Evolutionary conservation across 2,329 filamentous ascomycete species (phyloP).

Genomic region (Volutella citrinella): DNA sequence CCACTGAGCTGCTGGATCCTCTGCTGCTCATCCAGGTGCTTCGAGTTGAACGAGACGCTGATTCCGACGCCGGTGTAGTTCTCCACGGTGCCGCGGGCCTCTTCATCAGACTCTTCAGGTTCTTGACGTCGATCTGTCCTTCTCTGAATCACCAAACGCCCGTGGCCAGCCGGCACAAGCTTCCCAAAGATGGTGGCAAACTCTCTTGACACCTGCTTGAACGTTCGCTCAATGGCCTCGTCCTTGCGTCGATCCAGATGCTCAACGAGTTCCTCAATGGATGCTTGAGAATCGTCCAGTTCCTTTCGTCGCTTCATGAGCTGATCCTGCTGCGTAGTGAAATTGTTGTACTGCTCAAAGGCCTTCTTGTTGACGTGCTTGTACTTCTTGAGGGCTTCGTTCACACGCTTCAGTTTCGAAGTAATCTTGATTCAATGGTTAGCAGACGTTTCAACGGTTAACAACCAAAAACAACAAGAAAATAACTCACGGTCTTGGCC

Average conservation of each 20-base stretch:
- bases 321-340: slow-evolving; percentile 86
- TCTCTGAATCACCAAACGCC: slow-evolving; percentile 87
- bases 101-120: slow-evolving; percentile 61
- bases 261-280: slow-evolving; percentile 88
- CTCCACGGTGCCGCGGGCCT: slow-evolving; percentile 73
- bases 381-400: slow-evolving; percentile 92
- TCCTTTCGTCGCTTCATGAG: slow-evolving; percentile 82
- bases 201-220: slow-evolving; percentile 94
- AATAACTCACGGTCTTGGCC: slow-evolving; percentile 64
- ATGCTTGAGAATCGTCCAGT: slow-evolving; percentile 78
- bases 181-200: slow-evolving; percentile 93
- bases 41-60: slow-evolving; percentile 97
- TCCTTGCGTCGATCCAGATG: slow-evolving; percentile 95
- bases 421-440: slow-evolving; percentile 44
- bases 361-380: slow-evolving; percentile 99
- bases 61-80: slow-evolving; percentile 97
- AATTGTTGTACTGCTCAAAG: slow-evolving; percentile 98
- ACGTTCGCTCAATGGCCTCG: slow-evolving; percentile 95
- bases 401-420: slow-evolving; percentile 81
- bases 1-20: slow-evolving; percentile 95
- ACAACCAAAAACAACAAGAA: not conserved
- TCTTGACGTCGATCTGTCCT: slow-evolving; percentile 71
- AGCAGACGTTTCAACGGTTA: slow-evolving; percentile 4
- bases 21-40: slow-evolving; percentile 92
- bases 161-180: slow-evolving; percentile 89